These are phyloP conservation scores for Schoenoplectus tabernaemontani DNA, from an alignment of 202 grass and related monocot genomes.

Conservation along the genomic window DNA sequence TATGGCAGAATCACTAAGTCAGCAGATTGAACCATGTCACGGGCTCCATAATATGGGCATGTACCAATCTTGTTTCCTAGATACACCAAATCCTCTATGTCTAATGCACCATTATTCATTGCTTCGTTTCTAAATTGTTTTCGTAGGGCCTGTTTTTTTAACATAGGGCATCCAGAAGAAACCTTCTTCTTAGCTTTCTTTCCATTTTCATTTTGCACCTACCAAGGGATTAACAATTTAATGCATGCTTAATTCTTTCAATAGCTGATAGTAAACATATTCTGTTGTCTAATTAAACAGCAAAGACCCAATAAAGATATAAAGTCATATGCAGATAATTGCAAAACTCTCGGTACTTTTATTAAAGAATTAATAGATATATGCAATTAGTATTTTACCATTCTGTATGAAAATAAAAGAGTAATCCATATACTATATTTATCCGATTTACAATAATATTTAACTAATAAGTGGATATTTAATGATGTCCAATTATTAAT, in stretches of 20 bases:
- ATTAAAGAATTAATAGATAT: background rate
- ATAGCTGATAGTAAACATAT: background rate
- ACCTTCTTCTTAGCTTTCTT: conserved; percentile 35
- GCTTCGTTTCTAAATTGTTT: conserved; percentile 65
- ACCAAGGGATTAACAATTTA: background rate
- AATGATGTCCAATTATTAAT: background rate
- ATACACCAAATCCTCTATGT: conserved; percentile 72
- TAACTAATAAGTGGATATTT: background rate
- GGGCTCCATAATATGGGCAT: conserved; percentile 76
- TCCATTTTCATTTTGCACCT: conserved; percentile 43
- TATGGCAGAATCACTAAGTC: conserved; percentile 87
- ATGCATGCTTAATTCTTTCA: background rate
- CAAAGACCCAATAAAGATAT: background rate
- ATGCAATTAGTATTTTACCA: no score
- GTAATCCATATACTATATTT: background rate
- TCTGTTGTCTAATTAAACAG: background rate
- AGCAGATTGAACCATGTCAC: conserved; percentile 57
- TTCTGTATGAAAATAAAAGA: background rate
- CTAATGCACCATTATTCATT: conserved; percentile 41
- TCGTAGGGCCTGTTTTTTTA: conserved; percentile 53
- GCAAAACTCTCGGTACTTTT: background rate
- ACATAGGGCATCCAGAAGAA: conserved; percentile 74
- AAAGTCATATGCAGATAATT: background rate
- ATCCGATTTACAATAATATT: background rate
- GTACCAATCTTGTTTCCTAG: conserved; percentile 75